Base-by-base conservation (phyloP, 306 rosid genomes). In the Erythrophleum fordii region DNA sequence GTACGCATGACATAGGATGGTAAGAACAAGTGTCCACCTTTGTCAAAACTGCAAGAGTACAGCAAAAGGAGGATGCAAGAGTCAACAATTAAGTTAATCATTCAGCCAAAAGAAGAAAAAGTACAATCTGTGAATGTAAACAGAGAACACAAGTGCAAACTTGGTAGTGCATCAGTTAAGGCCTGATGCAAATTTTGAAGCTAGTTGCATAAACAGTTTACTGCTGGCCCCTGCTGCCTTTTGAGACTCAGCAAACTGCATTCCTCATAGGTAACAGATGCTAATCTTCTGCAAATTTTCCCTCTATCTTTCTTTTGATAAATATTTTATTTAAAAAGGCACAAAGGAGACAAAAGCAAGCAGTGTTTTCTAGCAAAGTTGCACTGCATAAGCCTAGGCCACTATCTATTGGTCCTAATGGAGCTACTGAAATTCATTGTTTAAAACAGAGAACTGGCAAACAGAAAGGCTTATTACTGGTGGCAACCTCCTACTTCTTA, bases 1-100 rank as follows among this genome's bases (percentile, higher is more conserved):
- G 88, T 91, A 72, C 99, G 99, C 98, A 95, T 95, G 84, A 91
- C 83, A 76, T 89, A 86, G 59, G 96, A 95, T 70, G 98, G 99
- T 62, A 95, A 84, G 84, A 85, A 91, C 61, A 95, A 86, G 92
- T 95, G 87, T 49, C 96, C 99, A 58, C 99, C 99, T 88, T 81
- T 91, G 76, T 95, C 99, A 90, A 90, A 95, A 69, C 99, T 95
- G 89, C 53, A 67, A 79, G 77, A 78, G 85, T 52, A 69, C 37
- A 75, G 46, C 66, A 84, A 12, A 59, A 14, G 22, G 41, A 83
- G 79, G 56, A 77, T 76, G 37, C 51, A 76, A 62, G 45, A 61
- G 64, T 62, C 56, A 64, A 49, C 48, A 72, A 46, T 8, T 26
- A 45, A 55, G 28, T 75, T n/a, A 37, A 44, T 45, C 62, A 49